Evolutionary conservation across 1,284 basidiomycete species (phyloP), one percentile per base, ranked within the genome.

Genomic region (Boletus albobrunnescens): DNA sequence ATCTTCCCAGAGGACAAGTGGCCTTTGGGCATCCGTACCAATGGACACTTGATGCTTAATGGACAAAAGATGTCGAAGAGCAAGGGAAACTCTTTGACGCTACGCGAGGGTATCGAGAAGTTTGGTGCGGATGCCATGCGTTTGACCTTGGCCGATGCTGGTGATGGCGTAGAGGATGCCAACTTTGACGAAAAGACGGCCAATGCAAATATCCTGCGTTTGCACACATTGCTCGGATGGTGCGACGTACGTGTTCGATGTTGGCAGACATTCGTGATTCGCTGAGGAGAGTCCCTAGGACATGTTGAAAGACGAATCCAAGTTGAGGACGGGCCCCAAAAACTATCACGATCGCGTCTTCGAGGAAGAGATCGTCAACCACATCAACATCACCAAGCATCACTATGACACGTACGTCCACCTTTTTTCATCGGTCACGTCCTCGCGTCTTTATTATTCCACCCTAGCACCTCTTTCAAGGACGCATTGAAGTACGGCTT

Each of bases 161-260:
- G 96, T 27, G 96, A 99, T 67, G 92, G 94, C 50, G 84, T 99
- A 60, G 94, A 97, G 68, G 95, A 99, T 70, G 91, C 87, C 46
- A 99, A 98, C 75, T 99, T 99, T 61, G 96, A 99, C 67, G 96
- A 99, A 77, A 93, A 94, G 74, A 92, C 90, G 11, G 96, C 96
- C 16, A 99, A 99, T 65, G 94, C 96, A 17, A 94, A 94, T 58
- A 99, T 99, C 65, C 72, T 99, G 61, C 83, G 96, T 51, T 73
- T 99, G 52, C 89, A 95, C 70, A 99, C 95, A 0, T 75, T 97
- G 56, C 77, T 94, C 55, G 79, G 78, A 7, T 99, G 95, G 94
- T 94, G 91, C 60, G 85, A 94, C 71, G 92, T 91, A 51, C 49
- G 81, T 59, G 28, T 37, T 19, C 24, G 5, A 19, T 24, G 20